phyloP scores from a whole-genome alignment of 805 yeast species.

The Grigorovia humatica region DNA sequence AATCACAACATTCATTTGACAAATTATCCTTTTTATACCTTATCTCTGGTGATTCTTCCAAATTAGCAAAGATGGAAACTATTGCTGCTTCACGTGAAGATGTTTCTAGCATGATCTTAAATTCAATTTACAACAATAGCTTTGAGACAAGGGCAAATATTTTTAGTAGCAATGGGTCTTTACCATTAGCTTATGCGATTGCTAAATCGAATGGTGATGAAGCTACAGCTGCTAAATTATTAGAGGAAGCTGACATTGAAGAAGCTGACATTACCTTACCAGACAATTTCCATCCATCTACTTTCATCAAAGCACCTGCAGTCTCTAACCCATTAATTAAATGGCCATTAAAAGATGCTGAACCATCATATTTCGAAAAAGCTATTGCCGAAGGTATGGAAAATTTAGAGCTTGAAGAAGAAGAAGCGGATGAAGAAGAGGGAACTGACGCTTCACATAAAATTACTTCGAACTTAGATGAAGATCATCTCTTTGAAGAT shows the following conservation, averaged over 20 bases:
- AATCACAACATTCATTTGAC: slow-evolving; percentile 77
- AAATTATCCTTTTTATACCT: slow-evolving; percentile 83
- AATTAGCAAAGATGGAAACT: slow-evolving; percentile 72
- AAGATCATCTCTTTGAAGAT: slow-evolving; percentile 30
- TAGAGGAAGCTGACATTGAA: slow-evolving; percentile 58
- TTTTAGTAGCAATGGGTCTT: slow-evolving; percentile 67
- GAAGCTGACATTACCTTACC: slow-evolving; percentile 60
- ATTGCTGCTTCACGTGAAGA: slow-evolving; percentile 88
- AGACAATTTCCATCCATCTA: slow-evolving; percentile 25
- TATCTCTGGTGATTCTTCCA: slow-evolving; percentile 66
- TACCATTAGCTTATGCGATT: slow-evolving; percentile 84
- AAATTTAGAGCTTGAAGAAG: slow-evolving; percentile 40
- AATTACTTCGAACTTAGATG: slow-evolving; percentile 13
- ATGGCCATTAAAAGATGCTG: slow-evolving; percentile 78
- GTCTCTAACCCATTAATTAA: slow-evolving; percentile 34
- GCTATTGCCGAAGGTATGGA: slow-evolving; percentile 75
- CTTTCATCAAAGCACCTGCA: slow-evolving; percentile 38
- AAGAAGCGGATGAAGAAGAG: slow-evolving; percentile 15
- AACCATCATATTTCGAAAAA: slow-evolving; percentile 72
- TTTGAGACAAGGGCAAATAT: slow-evolving; percentile 64
- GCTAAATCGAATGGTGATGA: slow-evolving; percentile 80
- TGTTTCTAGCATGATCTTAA: slow-evolving; percentile 67
- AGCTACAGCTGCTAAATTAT: slow-evolving; percentile 61
- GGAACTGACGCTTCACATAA: slow-evolving; percentile 1
- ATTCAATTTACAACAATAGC: slow-evolving; percentile 67